Percentiles rank a stretch among this genome's conserved stretches.
Evolutionary conservation across 163 green algal species (phyloP).

Genomic region (Volvox carteri): DNA sequence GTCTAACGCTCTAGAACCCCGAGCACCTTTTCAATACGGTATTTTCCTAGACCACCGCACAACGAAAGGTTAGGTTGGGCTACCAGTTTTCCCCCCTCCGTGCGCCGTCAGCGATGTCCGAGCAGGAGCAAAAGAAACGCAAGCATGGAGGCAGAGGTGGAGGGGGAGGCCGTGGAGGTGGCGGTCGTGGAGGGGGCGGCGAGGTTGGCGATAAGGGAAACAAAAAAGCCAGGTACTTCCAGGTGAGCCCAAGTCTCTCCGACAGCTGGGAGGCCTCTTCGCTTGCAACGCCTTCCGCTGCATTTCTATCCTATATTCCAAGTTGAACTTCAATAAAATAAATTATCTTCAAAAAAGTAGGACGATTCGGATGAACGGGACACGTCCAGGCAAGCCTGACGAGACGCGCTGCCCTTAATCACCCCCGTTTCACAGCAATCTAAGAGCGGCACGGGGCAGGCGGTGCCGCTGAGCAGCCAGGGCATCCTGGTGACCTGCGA

Average conservation of each 20-base stretch:
- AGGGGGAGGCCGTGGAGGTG: conserved; percentile 12
- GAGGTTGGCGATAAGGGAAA: conserved; percentile 23
- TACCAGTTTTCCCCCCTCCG: no score
- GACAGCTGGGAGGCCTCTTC: conserved; percentile 26
- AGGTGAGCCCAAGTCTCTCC: conserved; percentile 5
- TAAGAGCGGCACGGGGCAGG: conserved; percentile 42
- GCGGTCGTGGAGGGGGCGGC: conserved; percentile 19
- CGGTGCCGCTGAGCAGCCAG: conserved; percentile 63
- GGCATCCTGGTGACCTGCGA: conserved; percentile 82
- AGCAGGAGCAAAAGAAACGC: conserved; percentile 29
- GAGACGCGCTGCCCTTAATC: no score
- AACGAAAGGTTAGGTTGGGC: no score
- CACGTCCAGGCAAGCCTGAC: no score
- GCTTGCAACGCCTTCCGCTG: no score
- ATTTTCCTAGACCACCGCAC: no score
- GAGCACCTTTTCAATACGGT: no score
- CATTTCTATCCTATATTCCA: no score
- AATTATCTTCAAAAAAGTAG: no score
- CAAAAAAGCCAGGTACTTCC: conserved; percentile 56
- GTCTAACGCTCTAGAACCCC: no score
- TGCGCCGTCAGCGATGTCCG: conserved; percentile 19
- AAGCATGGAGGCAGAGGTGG: conserved; percentile 38
- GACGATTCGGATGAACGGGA: no score
- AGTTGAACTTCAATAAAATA: no score
- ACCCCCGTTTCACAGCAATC: neutral